Percentiles rank a stretch among this genome's conserved stretches.
These are phyloP conservation scores for Ceratocystis huliohia DNA, from an alignment of 2,329 filamentous ascomycete species.

Conservation along the genomic window DNA sequence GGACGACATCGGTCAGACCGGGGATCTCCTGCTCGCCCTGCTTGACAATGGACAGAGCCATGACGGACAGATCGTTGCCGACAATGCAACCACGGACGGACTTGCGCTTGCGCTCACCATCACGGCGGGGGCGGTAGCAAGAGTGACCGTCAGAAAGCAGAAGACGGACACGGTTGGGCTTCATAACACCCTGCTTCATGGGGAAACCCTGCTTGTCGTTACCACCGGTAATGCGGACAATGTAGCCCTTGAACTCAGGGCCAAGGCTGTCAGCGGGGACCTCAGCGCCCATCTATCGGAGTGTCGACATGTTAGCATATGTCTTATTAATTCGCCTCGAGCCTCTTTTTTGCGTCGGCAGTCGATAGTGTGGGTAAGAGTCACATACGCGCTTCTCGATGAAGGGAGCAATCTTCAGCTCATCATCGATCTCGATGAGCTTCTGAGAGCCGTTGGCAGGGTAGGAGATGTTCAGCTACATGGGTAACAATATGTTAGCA, in stretches of 20 bases:
- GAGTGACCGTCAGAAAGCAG: constrained; percentile 94
- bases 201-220: constrained; percentile 99
- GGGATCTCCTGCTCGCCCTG: constrained; percentile 90
- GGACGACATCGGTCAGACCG: constrained; percentile 91
- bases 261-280: constrained; percentile 88
- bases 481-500: constrained; percentile 5
- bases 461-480: constrained; percentile 60
- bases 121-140: constrained; percentile 97
- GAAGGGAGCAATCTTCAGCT: constrained; percentile 97
- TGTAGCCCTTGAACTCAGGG: constrained; percentile 99
- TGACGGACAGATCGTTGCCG: constrained; percentile 84
- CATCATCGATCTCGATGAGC: constrained; percentile 97
- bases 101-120: constrained; percentile 99
- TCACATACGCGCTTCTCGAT: constrained; percentile 84
- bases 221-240: constrained; percentile 98
- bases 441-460: constrained; percentile 99
- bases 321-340: constrained; percentile 19
- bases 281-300: constrained; percentile 67
- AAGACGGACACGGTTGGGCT: constrained; percentile 95
- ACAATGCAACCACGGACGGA: constrained; percentile 98
- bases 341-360: constrained; percentile 13
- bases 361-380: background rate
- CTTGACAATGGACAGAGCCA: constrained; percentile 93
- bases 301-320: constrained; percentile 27
- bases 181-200: constrained; percentile 99